Percentiles rank a stretch among this genome's conserved stretches.
Conservation (phyloP, 2,329 filamentous ascomycete genomes). For the Boeremia lycopersici region DNA sequence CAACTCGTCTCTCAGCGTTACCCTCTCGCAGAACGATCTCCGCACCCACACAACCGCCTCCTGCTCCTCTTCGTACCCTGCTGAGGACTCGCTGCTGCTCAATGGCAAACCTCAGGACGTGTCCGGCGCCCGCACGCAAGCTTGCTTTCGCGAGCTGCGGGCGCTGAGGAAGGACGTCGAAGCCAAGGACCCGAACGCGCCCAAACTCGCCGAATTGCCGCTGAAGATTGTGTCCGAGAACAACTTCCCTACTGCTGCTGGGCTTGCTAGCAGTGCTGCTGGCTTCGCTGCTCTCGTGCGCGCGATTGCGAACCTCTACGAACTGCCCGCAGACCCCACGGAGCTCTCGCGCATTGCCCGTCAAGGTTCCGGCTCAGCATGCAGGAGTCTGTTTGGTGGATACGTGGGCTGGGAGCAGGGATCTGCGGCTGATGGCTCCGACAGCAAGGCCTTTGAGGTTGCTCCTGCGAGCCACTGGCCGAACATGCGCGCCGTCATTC, state of each 20-base stretch:
- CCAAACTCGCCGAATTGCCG: constrained; percentile 76
- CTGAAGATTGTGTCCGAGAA: constrained; percentile 93
- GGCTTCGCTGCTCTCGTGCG: constrained; percentile 73
- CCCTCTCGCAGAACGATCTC: constrained; percentile 90
- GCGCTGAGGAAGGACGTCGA: constrained; percentile 78
- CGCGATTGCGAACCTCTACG: constrained; percentile 90
- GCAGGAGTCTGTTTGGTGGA: constrained; percentile 89
- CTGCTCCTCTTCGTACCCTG: constrained; percentile 74
- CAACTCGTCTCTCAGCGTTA: constrained; percentile 96
- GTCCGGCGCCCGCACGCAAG: constrained; percentile 86
- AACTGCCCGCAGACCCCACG: constrained; percentile 77
- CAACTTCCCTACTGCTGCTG: constrained; percentile 98
- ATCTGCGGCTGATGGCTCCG: constrained; percentile 73
- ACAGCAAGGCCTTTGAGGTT: constrained; percentile 87
- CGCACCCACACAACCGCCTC: constrained; percentile 96
- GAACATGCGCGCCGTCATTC: constrained; percentile 87
- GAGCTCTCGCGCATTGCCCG: constrained; percentile 88
- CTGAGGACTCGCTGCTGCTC: constrained; percentile 75
- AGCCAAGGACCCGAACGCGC: constrained; percentile 71
- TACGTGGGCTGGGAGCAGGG: constrained; percentile 96
- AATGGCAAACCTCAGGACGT: constrained; percentile 86
- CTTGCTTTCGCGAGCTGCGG: constrained; percentile 88
- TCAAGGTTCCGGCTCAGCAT: constrained; percentile 94
- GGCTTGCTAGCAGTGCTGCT: constrained; percentile 72
- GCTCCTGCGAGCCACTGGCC: constrained; percentile 92